phyloP scores from a whole-genome alignment of 2,329 filamentous ascomycete genomes.

The Albifimbria verrucaria region DNA sequence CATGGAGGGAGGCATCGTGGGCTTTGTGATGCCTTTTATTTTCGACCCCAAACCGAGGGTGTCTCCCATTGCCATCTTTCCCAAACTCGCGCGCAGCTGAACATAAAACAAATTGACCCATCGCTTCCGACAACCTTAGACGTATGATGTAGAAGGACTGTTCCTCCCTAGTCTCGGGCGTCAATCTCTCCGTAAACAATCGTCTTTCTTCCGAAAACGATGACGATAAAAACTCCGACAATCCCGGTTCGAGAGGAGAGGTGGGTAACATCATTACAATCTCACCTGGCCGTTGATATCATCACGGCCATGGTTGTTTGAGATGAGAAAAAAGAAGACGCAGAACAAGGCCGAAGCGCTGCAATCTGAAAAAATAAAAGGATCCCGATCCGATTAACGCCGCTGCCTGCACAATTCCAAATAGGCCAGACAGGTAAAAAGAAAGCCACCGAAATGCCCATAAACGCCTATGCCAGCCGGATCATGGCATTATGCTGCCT shows the following conservation, averaged over 20 bases:
- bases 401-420: neutral
- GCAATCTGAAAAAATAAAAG: neutral
- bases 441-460: neutral
- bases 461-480: neutral
- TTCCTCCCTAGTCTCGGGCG: neutral
- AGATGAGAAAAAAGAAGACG: neutral
- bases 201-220: neutral
- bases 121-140: too few species aligned
- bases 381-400: neutral
- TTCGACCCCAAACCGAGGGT: neutral
- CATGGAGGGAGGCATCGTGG: neutral
- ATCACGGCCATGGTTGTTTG: neutral
- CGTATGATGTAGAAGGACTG: neutral
- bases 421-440: neutral
- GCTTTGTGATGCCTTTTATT: neutral
- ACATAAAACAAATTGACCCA: too few species aligned
- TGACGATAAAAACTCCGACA: neutral
- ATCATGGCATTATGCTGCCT: neutral
- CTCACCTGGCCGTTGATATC: neutral
- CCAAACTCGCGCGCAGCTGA: too few species aligned
- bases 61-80: neutral
- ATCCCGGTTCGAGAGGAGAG: neutral
- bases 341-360: neutral
- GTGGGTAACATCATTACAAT: neutral
- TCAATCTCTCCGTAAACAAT: neutral